Conservation (phyloP, 805 yeast species). For the Kazachstania kunashirensis region DNA sequence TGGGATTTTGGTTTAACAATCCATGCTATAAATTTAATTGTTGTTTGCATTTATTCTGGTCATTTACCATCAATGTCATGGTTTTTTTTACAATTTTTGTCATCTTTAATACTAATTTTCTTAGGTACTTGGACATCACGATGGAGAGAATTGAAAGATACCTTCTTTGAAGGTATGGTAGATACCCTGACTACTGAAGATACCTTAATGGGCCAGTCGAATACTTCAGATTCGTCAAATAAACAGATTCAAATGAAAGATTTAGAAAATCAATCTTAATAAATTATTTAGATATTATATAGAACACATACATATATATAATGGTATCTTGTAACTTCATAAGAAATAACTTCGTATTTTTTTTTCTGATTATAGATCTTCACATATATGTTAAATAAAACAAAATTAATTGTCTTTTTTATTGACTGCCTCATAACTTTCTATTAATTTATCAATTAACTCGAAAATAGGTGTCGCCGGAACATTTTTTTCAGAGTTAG, state of each 20-base stretch:
- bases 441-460: constrained; percentile 20
- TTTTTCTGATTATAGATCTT: no score
- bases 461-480: constrained; percentile 17
- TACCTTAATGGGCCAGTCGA: no score
- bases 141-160: constrained; percentile 83
- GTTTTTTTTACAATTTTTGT: constrained; percentile 72
- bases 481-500: constrained; percentile 7
- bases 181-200: constrained; percentile 28
- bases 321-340: no score
- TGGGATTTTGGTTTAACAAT: constrained; percentile 96
- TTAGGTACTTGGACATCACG: constrained; percentile 85
- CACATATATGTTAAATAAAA: no score
- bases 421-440: constrained; percentile 6
- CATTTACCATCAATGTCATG: constrained; percentile 70
- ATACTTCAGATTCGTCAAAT: no score
- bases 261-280: constrained; percentile 10
- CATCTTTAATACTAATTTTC: constrained; percentile 59
- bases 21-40: constrained; percentile 65
- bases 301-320: no score
- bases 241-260: constrained; percentile 11
- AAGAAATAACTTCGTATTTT: no score
- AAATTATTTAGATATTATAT: no score
- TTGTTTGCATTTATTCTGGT: constrained; percentile 56
- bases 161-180: constrained; percentile 77
- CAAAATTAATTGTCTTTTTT: no score